These are phyloP conservation scores for Phalaenopsis equestris DNA, from an alignment of 106 monocot genomes.

Conservation along the genomic window DNA sequence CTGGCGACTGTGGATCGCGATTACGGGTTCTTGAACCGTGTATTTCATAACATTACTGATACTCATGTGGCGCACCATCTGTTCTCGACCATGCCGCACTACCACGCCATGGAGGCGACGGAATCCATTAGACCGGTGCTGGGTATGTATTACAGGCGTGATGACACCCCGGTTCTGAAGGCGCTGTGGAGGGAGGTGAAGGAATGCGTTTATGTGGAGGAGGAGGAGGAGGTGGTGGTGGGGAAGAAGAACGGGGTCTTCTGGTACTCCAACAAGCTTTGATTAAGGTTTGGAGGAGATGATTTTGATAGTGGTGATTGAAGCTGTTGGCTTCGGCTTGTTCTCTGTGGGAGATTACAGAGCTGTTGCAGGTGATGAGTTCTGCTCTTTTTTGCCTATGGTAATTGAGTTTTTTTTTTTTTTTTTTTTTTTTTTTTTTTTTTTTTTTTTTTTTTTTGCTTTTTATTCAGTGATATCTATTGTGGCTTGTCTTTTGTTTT, in stretches of 20 bases:
- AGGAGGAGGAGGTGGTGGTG: background rate
- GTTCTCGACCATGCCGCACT: slow-evolving; percentile 50
- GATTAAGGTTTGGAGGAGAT: background rate
- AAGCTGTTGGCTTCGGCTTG: no score
- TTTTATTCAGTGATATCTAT: no score
- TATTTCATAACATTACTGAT: slow-evolving; percentile 46
- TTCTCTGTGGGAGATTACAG: no score
- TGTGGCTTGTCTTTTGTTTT: no score
- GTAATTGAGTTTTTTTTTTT: no score
- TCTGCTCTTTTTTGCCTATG: no score
- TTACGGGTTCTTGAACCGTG: slow-evolving; percentile 34
- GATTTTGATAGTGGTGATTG: no score
- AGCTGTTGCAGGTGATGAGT: no score
- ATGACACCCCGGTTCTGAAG: slow-evolving; percentile 19
- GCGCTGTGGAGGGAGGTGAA: slow-evolving; percentile 32
- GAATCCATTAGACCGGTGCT: slow-evolving; percentile 27
- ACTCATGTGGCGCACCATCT: slow-evolving; percentile 51
- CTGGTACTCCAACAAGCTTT: slow-evolving; percentile 31
- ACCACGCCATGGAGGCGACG: slow-evolving; percentile 57
- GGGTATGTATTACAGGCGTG: slow-evolving; percentile 25
- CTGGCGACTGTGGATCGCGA: slow-evolving; percentile 45
- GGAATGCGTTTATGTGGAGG: slow-evolving; percentile 31
- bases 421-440: no score
- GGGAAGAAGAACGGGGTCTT: slow-evolving; percentile 14
- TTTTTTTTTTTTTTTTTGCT: no score